Conservation (phyloP, 768 basidiomycete species). For the Xanthoconium stramineum region DNA sequence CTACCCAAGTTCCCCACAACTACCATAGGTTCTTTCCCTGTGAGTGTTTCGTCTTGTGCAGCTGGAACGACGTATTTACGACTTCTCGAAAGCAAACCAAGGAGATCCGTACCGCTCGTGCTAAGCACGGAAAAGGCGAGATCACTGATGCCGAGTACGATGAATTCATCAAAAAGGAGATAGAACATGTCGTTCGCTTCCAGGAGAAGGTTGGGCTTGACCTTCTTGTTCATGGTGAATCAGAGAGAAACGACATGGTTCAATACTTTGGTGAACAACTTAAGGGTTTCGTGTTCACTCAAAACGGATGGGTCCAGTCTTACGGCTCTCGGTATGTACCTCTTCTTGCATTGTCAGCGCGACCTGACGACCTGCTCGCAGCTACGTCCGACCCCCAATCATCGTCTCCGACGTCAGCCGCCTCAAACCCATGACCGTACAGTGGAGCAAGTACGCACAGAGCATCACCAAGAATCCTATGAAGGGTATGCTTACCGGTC, state of each 20-base stretch:
- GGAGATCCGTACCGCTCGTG: conserved; percentile 96
- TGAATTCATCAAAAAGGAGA: conserved; percentile 97
- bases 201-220: conserved; percentile 97
- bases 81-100: conserved; percentile 78
- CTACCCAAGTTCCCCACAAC: conserved; percentile 98
- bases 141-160: conserved; percentile 87
- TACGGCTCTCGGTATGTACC: conserved; percentile 89
- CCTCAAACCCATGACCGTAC: conserved; percentile 88
- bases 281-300: conserved; percentile 94
- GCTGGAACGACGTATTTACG: neutral
- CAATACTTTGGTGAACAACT: conserved; percentile 99
- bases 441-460: conserved; percentile 96
- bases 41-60: conserved; percentile 31
- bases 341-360: conserved; percentile 3
- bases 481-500: conserved; percentile 99
- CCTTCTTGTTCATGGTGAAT: conserved; percentile 97
- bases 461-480: conserved; percentile 89
- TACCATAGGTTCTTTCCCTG: conserved; percentile 98
- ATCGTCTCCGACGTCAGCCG: conserved; percentile 98
- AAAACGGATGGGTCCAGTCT: conserved; percentile 99
- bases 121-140: conserved; percentile 91
- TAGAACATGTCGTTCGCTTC: conserved; percentile 90
- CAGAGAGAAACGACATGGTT: conserved; percentile 99
- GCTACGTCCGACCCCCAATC: conserved; percentile 97
- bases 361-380: conserved; percentile 24